These are phyloP conservation scores for Karstenula rhodostoma DNA, from an alignment of 2,329 filamentous ascomycete genomes.

Conservation along the genomic window DNA sequence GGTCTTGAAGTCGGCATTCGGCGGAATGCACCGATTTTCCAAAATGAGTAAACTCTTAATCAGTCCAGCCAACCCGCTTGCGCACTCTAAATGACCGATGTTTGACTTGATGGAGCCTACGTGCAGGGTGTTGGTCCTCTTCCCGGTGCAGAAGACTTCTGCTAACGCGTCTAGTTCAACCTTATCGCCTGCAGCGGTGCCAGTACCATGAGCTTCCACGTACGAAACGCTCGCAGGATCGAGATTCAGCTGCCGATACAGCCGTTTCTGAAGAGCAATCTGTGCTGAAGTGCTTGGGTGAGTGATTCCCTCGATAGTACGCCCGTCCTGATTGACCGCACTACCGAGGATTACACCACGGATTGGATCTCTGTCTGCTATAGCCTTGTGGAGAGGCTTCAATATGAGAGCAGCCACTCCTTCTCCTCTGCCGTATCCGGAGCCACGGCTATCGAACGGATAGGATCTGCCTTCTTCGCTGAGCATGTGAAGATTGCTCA, in stretches of 20 bases:
- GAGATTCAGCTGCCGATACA: slow-evolving; percentile 32
- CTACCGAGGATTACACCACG: slow-evolving; percentile 30
- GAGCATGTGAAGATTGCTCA: slow-evolving; percentile 15
- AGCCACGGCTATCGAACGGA: slow-evolving; percentile 58
- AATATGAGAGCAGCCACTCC: slow-evolving; percentile 53
- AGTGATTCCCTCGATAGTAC: slow-evolving; percentile 60
- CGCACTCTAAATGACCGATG: slow-evolving; percentile 52
- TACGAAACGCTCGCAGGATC: slow-evolving; percentile 19
- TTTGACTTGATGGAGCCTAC: slow-evolving; percentile 42
- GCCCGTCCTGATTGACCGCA: slow-evolving; percentile 58
- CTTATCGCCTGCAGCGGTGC: slow-evolving; percentile 55
- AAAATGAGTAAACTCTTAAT: slow-evolving; percentile 51
- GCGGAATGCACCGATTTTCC: slow-evolving; percentile 44
- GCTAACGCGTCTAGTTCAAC: slow-evolving; percentile 22
- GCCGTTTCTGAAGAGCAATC: slow-evolving; percentile 28
- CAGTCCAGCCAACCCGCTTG: slow-evolving; percentile 45
- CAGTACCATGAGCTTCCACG: slow-evolving; percentile 57
- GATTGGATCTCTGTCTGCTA: slow-evolving; percentile 62
- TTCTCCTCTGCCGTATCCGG: slow-evolving; percentile 70
- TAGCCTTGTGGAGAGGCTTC: slow-evolving; percentile 64
- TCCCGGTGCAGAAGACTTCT: not conserved
- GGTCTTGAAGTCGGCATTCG: slow-evolving; percentile 24
- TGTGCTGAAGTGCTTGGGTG: slow-evolving; percentile 63
- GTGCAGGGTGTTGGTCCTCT: slow-evolving; percentile 12
- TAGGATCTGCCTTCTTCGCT: slow-evolving; percentile 30